Evolutionary conservation across 129 eudicot species (phyloP).

Genomic region (carrot (Daucus carota)): DH1_v3.0 NC_030387.2:27444001-27444500

Average conservation of each 20-base stretch:
- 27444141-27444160: neutral
- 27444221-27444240: conserved; percentile 92
- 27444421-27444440: conserved; percentile 64
- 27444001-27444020: too few species aligned
- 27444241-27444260: conserved; percentile 85
- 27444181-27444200: conserved; percentile 82
- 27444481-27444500: conserved; percentile 22
- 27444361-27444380: conserved; percentile 62
- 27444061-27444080: neutral
- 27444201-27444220: conserved; percentile 96
- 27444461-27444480: conserved; percentile 40
- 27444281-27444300: conserved; percentile 92
- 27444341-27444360: conserved; percentile 45
- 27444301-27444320: conserved; percentile 82
- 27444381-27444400: conserved; percentile 76
- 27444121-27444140: neutral
- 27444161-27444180: conserved; percentile 95
- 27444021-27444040: too few species aligned
- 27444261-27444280: conserved; percentile 94
- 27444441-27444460: conserved; percentile 59
- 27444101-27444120: neutral
- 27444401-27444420: conserved; percentile 70
- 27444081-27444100: neutral
- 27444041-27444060: neutral
- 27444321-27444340: conserved; percentile 48